Evolutionary conservation across 495 filamentous ascomycete species (phyloP).

Genomic region (Aspergillus biplanus): DNA sequence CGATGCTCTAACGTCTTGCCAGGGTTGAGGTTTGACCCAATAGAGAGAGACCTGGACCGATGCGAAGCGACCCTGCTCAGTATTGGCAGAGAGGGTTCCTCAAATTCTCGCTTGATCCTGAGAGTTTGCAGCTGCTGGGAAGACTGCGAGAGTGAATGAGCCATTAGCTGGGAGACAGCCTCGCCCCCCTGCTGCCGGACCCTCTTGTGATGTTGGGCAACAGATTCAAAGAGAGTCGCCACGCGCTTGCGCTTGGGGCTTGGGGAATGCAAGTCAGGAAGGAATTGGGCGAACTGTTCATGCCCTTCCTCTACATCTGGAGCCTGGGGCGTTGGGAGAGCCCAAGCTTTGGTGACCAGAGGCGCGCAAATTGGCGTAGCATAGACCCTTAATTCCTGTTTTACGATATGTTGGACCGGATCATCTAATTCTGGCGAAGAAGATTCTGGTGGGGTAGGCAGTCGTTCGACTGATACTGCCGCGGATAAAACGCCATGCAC

Average conservation of each 20-base stretch:
- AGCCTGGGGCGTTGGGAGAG: conserved; percentile 38
- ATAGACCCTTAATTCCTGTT: conserved; percentile 44
- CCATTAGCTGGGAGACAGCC: conserved; percentile 60
- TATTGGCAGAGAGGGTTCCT: conserved; percentile 39
- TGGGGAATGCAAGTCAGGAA: conserved; percentile 46
- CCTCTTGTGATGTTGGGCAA: conserved; percentile 57
- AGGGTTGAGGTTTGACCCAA: conserved; percentile 39
- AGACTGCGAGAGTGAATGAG: conserved; percentile 38
- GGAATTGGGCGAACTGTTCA: conserved; percentile 40
- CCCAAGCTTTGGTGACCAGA: conserved; percentile 38
- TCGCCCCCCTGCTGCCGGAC: conserved; percentile 59
- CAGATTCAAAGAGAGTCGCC: conserved; percentile 60
- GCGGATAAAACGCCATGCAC: conserved; percentile 54
- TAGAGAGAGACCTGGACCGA: conserved; percentile 43
- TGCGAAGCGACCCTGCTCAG: conserved; percentile 38
- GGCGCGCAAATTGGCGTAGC: conserved; percentile 42
- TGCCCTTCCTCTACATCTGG: conserved; percentile 19
- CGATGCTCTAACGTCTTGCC: conserved; percentile 26
- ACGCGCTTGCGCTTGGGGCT: conserved; percentile 60
- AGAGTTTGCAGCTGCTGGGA: conserved; percentile 41
- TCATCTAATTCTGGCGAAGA: conserved; percentile 39
- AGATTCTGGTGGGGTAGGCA: conserved; percentile 53
- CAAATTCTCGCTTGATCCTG: conserved; percentile 45
- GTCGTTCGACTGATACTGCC: conserved; percentile 33
- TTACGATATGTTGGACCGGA: neutral